A percentile compares a stretch with the other conserved stretches of the same genome.
These are phyloP conservation scores for Spergularia bocconei DNA, from an alignment of 148 eudicot species.

Conservation along the genomic window DNA sequence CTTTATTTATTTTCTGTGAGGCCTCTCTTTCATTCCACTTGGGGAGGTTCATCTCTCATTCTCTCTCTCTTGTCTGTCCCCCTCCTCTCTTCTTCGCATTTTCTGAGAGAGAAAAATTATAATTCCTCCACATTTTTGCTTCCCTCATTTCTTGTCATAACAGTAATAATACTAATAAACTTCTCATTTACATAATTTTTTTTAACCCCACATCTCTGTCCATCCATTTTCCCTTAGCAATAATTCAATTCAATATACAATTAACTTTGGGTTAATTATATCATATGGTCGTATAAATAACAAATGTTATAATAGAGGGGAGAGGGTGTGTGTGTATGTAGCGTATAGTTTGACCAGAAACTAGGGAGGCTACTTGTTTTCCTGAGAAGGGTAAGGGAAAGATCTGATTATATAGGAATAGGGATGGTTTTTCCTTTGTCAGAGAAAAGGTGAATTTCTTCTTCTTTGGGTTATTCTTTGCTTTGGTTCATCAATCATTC, in stretches of 20 bases:
- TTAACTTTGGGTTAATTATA: slow-evolving; percentile 16
- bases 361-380: slow-evolving; percentile 26
- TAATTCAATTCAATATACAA: slow-evolving; percentile 13
- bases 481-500: slow-evolving; percentile 2
- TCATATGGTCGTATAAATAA: not conserved
- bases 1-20: not conserved
- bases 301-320: not conserved
- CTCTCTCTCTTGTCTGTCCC: slow-evolving; percentile 9
- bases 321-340: not conserved
- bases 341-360: slow-evolving; percentile 30
- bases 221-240: slow-evolving; percentile 15
- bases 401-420: slow-evolving; percentile 25
- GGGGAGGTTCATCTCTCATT: slow-evolving; percentile 10
- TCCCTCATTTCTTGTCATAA: not conserved
- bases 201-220: not conserved
- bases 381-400: slow-evolving; percentile 18
- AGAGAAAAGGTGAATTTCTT: slow-evolving; percentile 9
- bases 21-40: slow-evolving; percentile 14
- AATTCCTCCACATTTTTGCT: not conserved
- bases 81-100: slow-evolving; percentile 13
- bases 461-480: not conserved
- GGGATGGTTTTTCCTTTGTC: slow-evolving; percentile 12
- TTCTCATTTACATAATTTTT: not conserved
- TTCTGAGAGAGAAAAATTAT: not conserved
- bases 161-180: not conserved